Percentiles rank a stretch among this genome's conserved stretches.
These are phyloP conservation scores for Fusarium pseudonygamai DNA, from an alignment of 2,329 filamentous ascomycete species.

Conservation along the genomic window DNA sequence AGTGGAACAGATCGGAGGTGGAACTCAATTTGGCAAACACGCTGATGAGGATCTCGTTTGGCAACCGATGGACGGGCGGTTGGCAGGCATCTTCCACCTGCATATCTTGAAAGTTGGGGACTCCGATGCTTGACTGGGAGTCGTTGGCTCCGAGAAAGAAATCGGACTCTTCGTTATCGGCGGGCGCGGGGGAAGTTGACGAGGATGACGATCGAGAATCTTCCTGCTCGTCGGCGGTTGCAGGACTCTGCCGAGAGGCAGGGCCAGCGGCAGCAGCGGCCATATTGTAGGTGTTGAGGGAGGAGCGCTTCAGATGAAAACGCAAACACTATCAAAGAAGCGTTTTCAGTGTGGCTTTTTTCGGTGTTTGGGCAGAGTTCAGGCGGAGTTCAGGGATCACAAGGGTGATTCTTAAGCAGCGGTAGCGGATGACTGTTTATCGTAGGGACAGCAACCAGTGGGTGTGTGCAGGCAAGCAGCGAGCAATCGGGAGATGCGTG, in stretches of 20 bases:
- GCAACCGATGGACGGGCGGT: constrained; percentile 84
- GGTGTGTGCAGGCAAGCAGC: background rate
- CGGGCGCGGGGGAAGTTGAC: constrained; percentile 77
- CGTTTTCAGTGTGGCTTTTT: background rate
- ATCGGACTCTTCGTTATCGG: constrained; percentile 91
- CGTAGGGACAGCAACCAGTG: background rate
- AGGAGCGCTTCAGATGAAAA: constrained; percentile 17
- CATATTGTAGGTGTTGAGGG: constrained; percentile 28
- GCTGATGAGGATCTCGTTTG: constrained; percentile 93
- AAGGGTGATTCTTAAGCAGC: constrained; percentile 33
- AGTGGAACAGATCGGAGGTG: constrained; percentile 81
- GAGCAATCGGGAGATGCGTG: background rate
- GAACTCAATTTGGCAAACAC: constrained; percentile 87
- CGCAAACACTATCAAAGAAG: constrained; percentile 1
- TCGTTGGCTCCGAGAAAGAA: constrained; percentile 91
- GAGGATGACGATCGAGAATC: constrained; percentile 72
- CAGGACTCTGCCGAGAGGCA: constrained; percentile 32
- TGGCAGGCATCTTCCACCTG: constrained; percentile 73
- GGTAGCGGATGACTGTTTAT: constrained; percentile 14
- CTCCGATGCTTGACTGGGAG: constrained; percentile 89
- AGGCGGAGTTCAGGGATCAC: constrained; percentile 25
- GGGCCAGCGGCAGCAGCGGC: constrained; percentile 33
- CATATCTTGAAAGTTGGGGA: constrained; percentile 80
- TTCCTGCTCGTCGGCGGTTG: constrained; percentile 52
- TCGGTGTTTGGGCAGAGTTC: constrained; percentile 19